Base-by-base conservation (phyloP, 108 stramenopile species). In the Cylindrotheca fusiformis region DNA sequence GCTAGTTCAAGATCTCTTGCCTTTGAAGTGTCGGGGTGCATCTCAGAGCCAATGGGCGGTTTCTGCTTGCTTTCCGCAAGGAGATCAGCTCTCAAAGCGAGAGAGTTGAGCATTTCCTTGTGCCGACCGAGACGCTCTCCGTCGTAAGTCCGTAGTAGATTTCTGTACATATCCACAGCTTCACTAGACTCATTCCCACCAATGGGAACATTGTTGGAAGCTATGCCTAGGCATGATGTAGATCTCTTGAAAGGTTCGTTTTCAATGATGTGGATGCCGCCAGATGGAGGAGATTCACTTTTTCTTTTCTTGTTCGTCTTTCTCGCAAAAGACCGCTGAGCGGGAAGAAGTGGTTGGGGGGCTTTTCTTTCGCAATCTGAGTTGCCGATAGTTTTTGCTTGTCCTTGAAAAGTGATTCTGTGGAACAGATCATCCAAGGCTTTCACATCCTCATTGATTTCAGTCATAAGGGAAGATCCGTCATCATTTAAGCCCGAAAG, bases 361-460 rank as follows among this genome's bases (percentile, higher is more conserved):
- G 36, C 8, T 52, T 27, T 24, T 48, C 27, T 47, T 75, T 31
- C 57, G n/a, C n/a, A n/a, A 41, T 52, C 66, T 56, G 27, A 28
- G 5, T 46, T 32, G 12, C 55, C 55, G 2, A 3, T 18, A 17
- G 45, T 6, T 52, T 31, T 50, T 32, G 51, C 24, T 12, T 67
- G 18, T 22, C 61, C 58, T n/a, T 83, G 79, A 60, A 90, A 90
- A 4, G 83, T 77, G 68, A 90, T 86, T 22, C 81, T 84, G 28
- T 79, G 78, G 58, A 90, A 90, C 48, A 90, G 55, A 48, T 90
- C 88, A 65, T 86, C 88, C 36, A 90, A 55, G n/a, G 88, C 88
- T 47, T 80, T 80, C 41, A 90, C 78, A 60, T 90, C 88, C 68
- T 90, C 88, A 52, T 84, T 86, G 63, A 90, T 82, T 60, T 90